These are phyloP conservation scores for Climacium dendroides DNA, from an alignment of 225 moss, liverwort and hornwort genomes.

Conservation along the genomic window DNA sequence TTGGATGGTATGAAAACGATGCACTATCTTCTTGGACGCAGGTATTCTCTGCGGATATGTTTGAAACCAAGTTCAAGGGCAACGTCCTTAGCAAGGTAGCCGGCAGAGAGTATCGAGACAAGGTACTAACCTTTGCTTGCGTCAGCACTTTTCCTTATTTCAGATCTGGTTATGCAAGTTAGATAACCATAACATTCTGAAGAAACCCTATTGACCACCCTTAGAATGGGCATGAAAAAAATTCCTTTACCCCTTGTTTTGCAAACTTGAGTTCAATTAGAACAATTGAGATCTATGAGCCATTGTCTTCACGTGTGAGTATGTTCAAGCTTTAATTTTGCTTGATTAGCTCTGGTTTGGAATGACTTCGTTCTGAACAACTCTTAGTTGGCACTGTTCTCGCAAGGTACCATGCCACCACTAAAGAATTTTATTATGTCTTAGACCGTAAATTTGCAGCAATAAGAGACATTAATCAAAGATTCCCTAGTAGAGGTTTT, in stretches of 20 bases:
- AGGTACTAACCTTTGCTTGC: constrained; percentile 16
- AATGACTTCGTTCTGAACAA: neutral
- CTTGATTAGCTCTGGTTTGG: neutral
- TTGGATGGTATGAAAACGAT: neutral
- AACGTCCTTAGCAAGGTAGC: constrained; percentile 59
- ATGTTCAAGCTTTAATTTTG: neutral
- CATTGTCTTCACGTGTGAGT: neutral
- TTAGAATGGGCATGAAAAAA: neutral
- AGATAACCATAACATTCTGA: neutral
- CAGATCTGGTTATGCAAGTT: neutral
- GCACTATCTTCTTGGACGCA: constrained; percentile 1
- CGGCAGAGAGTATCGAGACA: constrained; percentile 86
- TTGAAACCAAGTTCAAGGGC: constrained; percentile 79
- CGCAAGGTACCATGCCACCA: neutral
- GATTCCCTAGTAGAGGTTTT: neutral
- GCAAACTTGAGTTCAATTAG: neutral
- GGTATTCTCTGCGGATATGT: constrained; percentile 96
- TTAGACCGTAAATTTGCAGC: neutral
- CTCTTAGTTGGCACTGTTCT: neutral
- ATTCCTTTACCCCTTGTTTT: neutral
- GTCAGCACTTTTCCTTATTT: neutral
- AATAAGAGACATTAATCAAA: neutral
- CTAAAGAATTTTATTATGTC: neutral
- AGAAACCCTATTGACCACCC: neutral
- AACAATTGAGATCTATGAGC: neutral